phyloP scores from a whole-genome alignment of 805 yeast species.

The Nakazawaea populi region DNA sequence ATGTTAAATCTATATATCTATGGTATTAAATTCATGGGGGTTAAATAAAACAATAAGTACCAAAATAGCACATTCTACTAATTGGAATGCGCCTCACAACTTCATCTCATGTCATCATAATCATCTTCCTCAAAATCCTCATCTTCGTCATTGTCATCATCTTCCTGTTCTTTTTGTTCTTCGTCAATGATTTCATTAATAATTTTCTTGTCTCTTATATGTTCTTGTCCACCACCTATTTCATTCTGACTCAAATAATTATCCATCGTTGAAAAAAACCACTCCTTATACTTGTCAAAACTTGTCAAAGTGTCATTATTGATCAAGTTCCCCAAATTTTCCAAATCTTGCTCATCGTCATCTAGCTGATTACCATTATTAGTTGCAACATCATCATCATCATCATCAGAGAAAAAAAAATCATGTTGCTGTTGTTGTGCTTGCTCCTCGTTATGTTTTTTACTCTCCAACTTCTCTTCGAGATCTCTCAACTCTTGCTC shows the following conservation, averaged over 20 bases:
- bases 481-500: constrained; percentile 5
- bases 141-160: neutral
- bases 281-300: constrained; percentile 9
- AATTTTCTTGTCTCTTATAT: neutral
- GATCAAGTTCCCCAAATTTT: neutral
- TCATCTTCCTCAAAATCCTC: constrained; percentile 6
- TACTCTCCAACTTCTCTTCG: neutral
- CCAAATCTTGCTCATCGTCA: constrained; percentile 1
- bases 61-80: too few relatives aligned
- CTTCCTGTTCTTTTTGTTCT: neutral
- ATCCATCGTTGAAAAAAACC: constrained; percentile 9
- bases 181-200: neutral
- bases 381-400: neutral
- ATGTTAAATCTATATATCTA: too few relatives aligned
- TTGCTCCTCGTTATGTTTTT: neutral
- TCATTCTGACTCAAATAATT: constrained; percentile 2
- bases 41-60: too few relatives aligned
- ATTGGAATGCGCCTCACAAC: neutral
- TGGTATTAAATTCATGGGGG: too few relatives aligned
- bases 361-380: neutral
- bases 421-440: neutral
- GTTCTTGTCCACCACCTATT: neutral
- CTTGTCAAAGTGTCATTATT: constrained; percentile 5
- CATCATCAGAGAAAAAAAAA: neutral
- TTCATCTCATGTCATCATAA: constrained; percentile 10